A percentile compares a stretch with the other conserved stretches of the same genome.
Conservation (phyloP, 371 early-diverging fungal species). For the Mortierella sp. region DNA sequence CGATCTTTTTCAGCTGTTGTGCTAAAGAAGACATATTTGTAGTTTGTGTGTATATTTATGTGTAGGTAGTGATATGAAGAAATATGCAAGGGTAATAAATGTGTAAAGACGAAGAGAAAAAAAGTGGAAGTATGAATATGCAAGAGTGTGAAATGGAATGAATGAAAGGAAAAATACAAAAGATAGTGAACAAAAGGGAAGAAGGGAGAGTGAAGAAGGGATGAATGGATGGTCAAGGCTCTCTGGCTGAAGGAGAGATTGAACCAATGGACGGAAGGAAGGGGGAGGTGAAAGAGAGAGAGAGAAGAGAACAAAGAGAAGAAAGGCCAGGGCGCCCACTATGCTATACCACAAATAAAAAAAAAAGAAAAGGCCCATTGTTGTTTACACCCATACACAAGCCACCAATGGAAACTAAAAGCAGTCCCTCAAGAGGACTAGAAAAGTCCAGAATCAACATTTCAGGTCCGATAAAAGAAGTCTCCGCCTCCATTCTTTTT, state of each 20-base stretch:
- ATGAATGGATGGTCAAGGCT: not conserved
- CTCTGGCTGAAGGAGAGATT: slow-evolving; percentile 10
- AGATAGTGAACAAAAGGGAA: slow-evolving; percentile 6
- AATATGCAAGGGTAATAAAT: slow-evolving; percentile 10
- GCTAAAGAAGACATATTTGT: slow-evolving; percentile 69
- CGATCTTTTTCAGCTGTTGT: slow-evolving; percentile 78
- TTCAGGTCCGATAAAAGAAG: not conserved
- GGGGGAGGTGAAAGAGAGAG: not conserved
- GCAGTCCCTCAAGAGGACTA: slow-evolving; percentile 8
- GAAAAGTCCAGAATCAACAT: not conserved
- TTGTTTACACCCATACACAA: not conserved
- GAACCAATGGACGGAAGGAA: not conserved
- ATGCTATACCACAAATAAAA: not conserved
- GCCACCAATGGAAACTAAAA: not conserved
- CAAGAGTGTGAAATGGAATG: slow-evolving; percentile 1
- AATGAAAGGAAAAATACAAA: slow-evolving; percentile 4
- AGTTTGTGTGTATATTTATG: not conserved
- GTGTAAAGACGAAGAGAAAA: not conserved
- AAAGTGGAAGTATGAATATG: not conserved
- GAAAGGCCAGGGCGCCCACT: slow-evolving; percentile 7
- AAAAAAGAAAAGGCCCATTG: slow-evolving; percentile 13
- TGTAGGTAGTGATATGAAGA: not conserved
- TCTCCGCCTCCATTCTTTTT: not conserved
- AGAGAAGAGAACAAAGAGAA: slow-evolving; percentile 22
- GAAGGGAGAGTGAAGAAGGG: not conserved